Evolutionary conservation across 495 filamentous ascomycete genomes (phyloP).

Genomic region (Niebla homalea): DNA sequence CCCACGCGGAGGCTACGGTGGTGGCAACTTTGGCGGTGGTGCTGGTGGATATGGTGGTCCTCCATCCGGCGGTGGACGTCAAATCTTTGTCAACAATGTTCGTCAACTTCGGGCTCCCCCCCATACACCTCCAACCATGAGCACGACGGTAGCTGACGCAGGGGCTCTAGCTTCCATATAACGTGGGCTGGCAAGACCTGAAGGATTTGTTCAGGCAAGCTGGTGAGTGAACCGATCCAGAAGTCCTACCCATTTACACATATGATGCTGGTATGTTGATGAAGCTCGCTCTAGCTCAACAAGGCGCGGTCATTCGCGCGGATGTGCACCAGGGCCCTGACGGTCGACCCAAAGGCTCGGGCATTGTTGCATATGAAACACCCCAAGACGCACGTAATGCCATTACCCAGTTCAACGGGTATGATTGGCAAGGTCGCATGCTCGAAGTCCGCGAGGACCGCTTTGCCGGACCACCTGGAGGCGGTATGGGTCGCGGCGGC

Average conservation of each 20-base stretch:
- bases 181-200: slow-evolving; percentile 95
- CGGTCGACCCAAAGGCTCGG: slow-evolving; percentile 86
- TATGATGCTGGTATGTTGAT: slow-evolving; percentile 6
- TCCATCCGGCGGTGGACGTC: slow-evolving; percentile 51
- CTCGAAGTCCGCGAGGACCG: slow-evolving; percentile 95
- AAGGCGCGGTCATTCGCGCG: slow-evolving; percentile 81
- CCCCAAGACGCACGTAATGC: slow-evolving; percentile 90
- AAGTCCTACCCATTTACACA: slow-evolving; percentile 13
- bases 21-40: slow-evolving; percentile 37
- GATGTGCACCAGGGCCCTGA: slow-evolving; percentile 89
- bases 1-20: slow-evolving; percentile 31
- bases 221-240: slow-evolving; percentile 46
- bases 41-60: slow-evolving; percentile 36
- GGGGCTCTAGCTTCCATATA: slow-evolving; percentile 75
- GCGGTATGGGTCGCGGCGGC: slow-evolving; percentile 34
- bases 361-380: slow-evolving; percentile 91
- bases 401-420: slow-evolving; percentile 94
- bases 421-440: slow-evolving; percentile 91
- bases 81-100: slow-evolving; percentile 97
- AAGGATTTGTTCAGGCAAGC: slow-evolving; percentile 99
- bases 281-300: slow-evolving; percentile 38
- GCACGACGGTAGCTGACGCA: slow-evolving; percentile 15
- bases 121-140: slow-evolving; percentile 7
- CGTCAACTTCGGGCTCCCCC: slow-evolving; percentile 36
- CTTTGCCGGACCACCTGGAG: slow-evolving; percentile 56